These are phyloP conservation scores for Myxozyma kluyveri DNA, from an alignment of 805 yeast genomes.

Conservation along the genomic window DNA sequence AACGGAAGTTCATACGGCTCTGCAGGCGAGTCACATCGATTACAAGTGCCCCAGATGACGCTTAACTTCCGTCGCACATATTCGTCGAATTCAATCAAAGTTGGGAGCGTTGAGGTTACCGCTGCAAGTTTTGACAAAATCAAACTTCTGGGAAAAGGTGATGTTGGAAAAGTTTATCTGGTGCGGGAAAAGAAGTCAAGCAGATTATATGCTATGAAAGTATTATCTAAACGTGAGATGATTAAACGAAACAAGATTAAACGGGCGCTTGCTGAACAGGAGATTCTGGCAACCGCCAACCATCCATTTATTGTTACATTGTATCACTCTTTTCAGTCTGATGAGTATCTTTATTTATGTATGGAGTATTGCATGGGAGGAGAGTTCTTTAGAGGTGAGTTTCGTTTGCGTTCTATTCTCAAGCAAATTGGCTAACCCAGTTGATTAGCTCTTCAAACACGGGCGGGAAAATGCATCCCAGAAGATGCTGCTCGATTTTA, in stretches of 20 bases:
- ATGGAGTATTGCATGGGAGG: constrained; percentile 99
- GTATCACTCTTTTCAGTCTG: constrained; percentile 94
- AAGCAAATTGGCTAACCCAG: not conserved
- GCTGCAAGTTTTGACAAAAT: constrained; percentile 87
- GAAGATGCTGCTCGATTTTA: constrained; percentile 91
- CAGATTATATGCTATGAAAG: constrained; percentile 87
- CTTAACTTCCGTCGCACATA: constrained; percentile 50
- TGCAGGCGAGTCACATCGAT: not conserved
- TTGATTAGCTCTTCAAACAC: constrained; percentile 71
- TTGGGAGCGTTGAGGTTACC: constrained; percentile 74
- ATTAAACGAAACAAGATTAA: constrained; percentile 91
- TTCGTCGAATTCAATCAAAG: constrained; percentile 70
- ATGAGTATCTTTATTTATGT: constrained; percentile 84
- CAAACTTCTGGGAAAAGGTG: constrained; percentile 91
- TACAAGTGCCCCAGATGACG: constrained; percentile 12
- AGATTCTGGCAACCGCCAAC: constrained; percentile 87
- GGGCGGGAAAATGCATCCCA: constrained; percentile 76
- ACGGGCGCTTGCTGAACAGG: constrained; percentile 94
- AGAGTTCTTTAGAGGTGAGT: constrained; percentile 71
- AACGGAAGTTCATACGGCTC: not conserved
- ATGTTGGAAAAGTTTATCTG: constrained; percentile 92
- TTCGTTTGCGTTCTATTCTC: not conserved
- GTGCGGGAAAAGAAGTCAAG: constrained; percentile 78
- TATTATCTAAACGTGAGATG: constrained; percentile 87
- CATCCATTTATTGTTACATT: constrained; percentile 97